Base-by-base conservation (phyloP, 441 rosid genomes). In the Lepidium campestre region DNA sequence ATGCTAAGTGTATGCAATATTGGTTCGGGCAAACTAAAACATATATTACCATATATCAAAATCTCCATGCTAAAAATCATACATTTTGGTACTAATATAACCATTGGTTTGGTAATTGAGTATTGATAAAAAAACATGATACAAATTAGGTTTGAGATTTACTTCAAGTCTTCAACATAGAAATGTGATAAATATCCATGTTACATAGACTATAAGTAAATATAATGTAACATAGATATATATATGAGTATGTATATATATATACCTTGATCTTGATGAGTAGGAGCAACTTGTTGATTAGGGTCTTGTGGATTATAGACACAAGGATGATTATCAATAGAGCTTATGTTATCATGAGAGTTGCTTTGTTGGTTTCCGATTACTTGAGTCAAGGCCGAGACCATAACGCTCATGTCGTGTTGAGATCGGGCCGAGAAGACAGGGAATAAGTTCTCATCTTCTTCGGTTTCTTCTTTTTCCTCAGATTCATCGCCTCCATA, bases 301-400 rank as follows among this genome's bases (percentile, higher is more conserved):
- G 67, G 29, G 23, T 72, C 71, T 72, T 66, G 62, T 42, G 72
- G 68, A 29, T 72, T 27, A 58, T 57, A 65, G 11, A 72, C 67
- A 41, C 67, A 65, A 72, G 71, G 37, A 23, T 67, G 25, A 34
- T 44, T 55, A 67, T 66, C 42, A 67, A 29, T 46, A 14, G 73
- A 74, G 72, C 44, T 56, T 41, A 41, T 42, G 54, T 48, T 52
- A 7, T 62, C 65, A 42, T 68, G 48, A 62, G 67, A 52, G 35
- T 22, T 62, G 49, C 27, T 50, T 45, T 17, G 52, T 37, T 39
- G 64, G 73, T 62, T 84, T 39, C 83, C 86, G 11, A 91, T 87
- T 19, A 91, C 96, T 76, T 89, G 98, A 76, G 92, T 9, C 37
- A 91, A 82, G 50, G 91, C 94, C 4, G 89, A 83, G 29, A 86